Conservation (phyloP, 176 grass and related monocot genomes). For the Areca catechu region DNA sequence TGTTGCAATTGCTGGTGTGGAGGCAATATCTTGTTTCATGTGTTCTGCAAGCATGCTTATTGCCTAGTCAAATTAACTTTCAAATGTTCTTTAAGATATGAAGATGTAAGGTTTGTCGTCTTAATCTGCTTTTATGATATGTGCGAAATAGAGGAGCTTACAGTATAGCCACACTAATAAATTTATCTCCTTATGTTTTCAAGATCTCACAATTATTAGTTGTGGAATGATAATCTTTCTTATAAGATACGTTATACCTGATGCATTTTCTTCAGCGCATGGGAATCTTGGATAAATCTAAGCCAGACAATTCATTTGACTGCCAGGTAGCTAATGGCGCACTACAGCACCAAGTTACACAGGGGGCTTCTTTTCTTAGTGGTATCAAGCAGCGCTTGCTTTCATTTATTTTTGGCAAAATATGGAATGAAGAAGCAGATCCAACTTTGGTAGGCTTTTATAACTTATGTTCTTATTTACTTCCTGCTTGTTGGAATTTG, state of each 20-base stretch:
- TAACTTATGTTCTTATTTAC: slow-evolving; percentile 12
- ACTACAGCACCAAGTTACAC: slow-evolving; percentile 39
- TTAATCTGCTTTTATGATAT: no score
- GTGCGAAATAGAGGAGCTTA: no score
- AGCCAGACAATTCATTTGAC: background rate
- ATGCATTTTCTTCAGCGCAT: slow-evolving; percentile 3
- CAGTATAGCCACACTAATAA: no score
- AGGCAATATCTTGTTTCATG: no score
- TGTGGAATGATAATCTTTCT: background rate
- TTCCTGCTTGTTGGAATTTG: background rate
- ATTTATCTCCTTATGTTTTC: no score
- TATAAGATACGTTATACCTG: background rate
- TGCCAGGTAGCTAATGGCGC: slow-evolving; percentile 17
- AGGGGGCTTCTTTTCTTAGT: slow-evolving; percentile 55
- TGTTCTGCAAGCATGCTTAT: no score
- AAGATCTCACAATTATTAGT: background rate
- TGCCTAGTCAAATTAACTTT: no score
- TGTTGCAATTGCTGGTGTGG: no score
- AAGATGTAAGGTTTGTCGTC: no score
- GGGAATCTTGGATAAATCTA: slow-evolving; percentile 1
- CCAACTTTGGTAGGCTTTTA: slow-evolving; percentile 49
- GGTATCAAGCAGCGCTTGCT: slow-evolving; percentile 88
- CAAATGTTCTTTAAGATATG: no score
- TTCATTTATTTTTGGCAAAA: slow-evolving; percentile 85
- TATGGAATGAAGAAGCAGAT: slow-evolving; percentile 81